phyloP scores from a whole-genome alignment of 768 basidiomycete species.

The Multifurca ochricompacta region DNA sequence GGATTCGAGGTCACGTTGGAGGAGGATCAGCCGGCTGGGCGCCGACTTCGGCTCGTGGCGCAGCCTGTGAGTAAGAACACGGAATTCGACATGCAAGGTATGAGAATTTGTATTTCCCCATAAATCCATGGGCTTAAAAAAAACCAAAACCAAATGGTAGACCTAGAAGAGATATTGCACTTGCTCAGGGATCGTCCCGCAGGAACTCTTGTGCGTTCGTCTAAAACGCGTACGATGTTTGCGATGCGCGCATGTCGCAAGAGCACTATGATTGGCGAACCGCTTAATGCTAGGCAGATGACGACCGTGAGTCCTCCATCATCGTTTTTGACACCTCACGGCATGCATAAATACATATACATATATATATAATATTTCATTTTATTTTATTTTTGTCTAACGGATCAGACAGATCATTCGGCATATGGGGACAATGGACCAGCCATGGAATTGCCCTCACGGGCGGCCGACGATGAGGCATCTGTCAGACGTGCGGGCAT shows the following conservation, averaged over 20 bases:
- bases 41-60: constrained; percentile 59
- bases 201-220: constrained; percentile 84
- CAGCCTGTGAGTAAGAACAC: constrained; percentile 91
- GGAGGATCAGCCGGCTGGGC: constrained; percentile 33
- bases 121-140: too few species aligned
- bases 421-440: constrained; percentile 31
- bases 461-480: constrained; percentile 30
- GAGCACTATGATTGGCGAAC: constrained; percentile 93
- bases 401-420: constrained; percentile 24
- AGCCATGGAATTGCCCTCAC: constrained; percentile 32
- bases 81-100: constrained; percentile 83
- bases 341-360: too few species aligned
- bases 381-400: background rate
- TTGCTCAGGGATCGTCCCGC: constrained; percentile 69
- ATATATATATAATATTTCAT: too few species aligned
- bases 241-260: constrained; percentile 93
- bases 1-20: constrained; percentile 78
- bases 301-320: constrained; percentile 35
- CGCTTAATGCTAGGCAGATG: constrained; percentile 77
- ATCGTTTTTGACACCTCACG: background rate
- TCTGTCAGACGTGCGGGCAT: constrained; percentile 15
- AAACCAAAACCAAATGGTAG: too few species aligned
- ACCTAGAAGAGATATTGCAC: constrained; percentile 88
- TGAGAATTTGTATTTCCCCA: too few species aligned
- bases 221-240: constrained; percentile 92